These are phyloP conservation scores for Xylaria sp. DNA, from an alignment of 2,329 filamentous ascomycete genomes.

Conservation along the genomic window DNA sequence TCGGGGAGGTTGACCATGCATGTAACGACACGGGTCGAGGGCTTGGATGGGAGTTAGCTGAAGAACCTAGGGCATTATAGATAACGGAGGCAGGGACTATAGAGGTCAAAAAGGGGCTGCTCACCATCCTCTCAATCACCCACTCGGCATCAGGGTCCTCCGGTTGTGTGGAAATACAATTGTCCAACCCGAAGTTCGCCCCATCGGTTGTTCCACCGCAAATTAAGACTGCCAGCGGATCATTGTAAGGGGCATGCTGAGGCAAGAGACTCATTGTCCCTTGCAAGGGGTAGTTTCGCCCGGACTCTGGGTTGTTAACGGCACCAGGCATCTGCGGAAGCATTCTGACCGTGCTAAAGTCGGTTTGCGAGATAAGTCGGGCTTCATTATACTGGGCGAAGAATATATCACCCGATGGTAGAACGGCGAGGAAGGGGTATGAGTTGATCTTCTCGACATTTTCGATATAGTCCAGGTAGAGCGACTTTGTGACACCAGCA, in stretches of 20 bases:
- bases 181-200: slow-evolving; percentile 64
- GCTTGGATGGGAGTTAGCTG: slow-evolving; percentile 40
- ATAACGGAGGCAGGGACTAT: background rate
- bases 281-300: slow-evolving; percentile 67
- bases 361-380: slow-evolving; percentile 62
- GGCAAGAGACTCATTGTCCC: slow-evolving; percentile 65
- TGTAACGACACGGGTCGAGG: slow-evolving; percentile 63
- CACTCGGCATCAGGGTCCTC: slow-evolving; percentile 60
- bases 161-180: slow-evolving; percentile 65
- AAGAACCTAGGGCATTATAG: background rate
- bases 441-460: slow-evolving; percentile 67
- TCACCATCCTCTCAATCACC: slow-evolving; percentile 64
- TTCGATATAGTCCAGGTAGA: slow-evolving; percentile 62
- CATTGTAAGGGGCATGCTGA: slow-evolving; percentile 61
- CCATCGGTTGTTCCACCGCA: slow-evolving; percentile 65
- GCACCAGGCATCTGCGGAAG: slow-evolving; percentile 65
- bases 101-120: background rate
- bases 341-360: slow-evolving; percentile 58
- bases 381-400: slow-evolving; percentile 70
- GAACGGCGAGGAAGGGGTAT: slow-evolving; percentile 65
- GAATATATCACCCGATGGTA: slow-evolving; percentile 65
- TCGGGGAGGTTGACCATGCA: slow-evolving; percentile 66
- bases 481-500: slow-evolving; percentile 50
- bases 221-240: slow-evolving; percentile 61
- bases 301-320: slow-evolving; percentile 61